Percentiles rank a stretch among this genome's conserved stretches.
phyloP scores from a whole-genome alignment of 1,139 yeast genomes.

The Zygosaccharomyces pseudobailii region DNA sequence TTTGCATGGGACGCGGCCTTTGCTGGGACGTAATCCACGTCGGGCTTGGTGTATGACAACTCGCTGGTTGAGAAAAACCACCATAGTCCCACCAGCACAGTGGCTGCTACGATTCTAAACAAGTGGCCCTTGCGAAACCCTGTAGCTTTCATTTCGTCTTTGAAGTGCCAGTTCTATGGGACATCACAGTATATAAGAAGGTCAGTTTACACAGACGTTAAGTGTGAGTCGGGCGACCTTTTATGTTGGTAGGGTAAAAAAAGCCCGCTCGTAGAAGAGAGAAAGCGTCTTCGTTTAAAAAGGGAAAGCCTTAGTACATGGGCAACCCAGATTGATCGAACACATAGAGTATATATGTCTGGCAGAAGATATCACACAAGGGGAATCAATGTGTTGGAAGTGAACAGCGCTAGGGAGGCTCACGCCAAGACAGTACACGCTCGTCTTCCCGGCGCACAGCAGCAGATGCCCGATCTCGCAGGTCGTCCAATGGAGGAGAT shows the following conservation, averaged over 20 bases:
- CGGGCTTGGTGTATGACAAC: constrained; percentile 18
- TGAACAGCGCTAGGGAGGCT: constrained; percentile 63
- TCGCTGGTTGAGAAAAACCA: constrained; percentile 17
- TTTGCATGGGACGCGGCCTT: neutral
- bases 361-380: constrained; percentile 9
- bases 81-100: constrained; percentile 17
- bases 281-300: neutral
- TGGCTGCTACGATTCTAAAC: constrained; percentile 14
- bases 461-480: neutral
- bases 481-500: neutral
- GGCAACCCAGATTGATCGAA: neutral
- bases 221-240: neutral
- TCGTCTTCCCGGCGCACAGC: constrained; percentile 18
- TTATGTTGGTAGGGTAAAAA: neutral
- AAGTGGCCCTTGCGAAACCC: constrained; percentile 8
- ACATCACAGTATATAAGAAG: neutral
- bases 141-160: constrained; percentile 8
- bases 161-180: neutral
- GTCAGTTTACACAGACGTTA: neutral
- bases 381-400: constrained; percentile 53
- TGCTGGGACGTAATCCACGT: constrained; percentile 1
- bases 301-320: neutral
- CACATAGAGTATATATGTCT: constrained; percentile 2
- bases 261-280: neutral
- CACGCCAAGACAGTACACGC: constrained; percentile 38